Evolutionary conservation across 1,284 basidiomycete species (phyloP), one percentile per base, ranked within the genome.

Genomic region (Porodaedalea pini): DNA sequence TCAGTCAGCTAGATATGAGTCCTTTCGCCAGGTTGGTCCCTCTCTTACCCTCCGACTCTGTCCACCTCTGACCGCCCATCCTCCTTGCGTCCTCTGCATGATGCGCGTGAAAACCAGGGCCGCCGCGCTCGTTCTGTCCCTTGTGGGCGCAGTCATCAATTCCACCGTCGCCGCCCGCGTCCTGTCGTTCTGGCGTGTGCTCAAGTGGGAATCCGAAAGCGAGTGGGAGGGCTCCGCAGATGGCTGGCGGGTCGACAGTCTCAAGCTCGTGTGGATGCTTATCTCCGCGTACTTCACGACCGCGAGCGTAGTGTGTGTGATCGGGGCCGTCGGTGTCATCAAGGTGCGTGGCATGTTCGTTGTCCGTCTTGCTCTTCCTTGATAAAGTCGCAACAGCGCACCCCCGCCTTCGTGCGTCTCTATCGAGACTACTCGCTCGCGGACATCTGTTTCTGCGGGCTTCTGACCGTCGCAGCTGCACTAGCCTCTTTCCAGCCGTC

Each of bases 381-480:
- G 51, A 62, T 44, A 49, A 57, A 47, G 27, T 36, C 21, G 25
- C 49, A 23, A 53, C 65, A 87, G 85, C 75, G 74, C 63, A 75
- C 77, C 56, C 73, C 80, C 3, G 70, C 77, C 7, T 78, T 79
- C 56, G 75, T 86, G 44, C 82, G 83, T 56, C 79, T 84, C 61
- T 83, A 82, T 69, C 78, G 88, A 62, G 86, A 88, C 70, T 89
- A 85, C 62, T 83, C 85, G 50, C 82, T 88, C 62, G 87, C 83
- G 51, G 87, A 90, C 70, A 81, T 89, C 64, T 77, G 79, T 1
- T 84, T 86, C 69, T 82, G 80, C 67, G 76, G 81, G 1, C 70
- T 86, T 53, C 77, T 79, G 31, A 79, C 85, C 5, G 67, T 78
- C 23, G 56, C 81, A 36, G 77, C 78, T 45, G 78, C 80, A 4